phyloP scores from a whole-genome alignment of 495 filamentous ascomycete species.

The Aspergillus sclerotiicarbonarius region DNA sequence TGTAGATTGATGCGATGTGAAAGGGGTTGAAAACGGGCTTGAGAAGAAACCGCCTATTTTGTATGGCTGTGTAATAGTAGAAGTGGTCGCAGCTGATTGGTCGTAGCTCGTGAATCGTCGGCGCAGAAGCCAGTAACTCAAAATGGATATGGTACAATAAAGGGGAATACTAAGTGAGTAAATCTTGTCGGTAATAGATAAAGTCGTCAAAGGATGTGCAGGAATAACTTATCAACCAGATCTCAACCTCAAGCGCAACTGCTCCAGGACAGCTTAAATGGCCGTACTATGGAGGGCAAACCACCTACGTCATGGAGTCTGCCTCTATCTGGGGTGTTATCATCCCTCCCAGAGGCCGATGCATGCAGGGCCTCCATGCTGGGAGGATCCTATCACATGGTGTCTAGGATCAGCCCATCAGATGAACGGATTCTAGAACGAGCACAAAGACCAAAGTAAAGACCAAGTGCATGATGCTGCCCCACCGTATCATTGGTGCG shows the following conservation, averaged over 20 bases:
- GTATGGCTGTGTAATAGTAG: neutral
- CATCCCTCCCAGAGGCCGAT: too few relatives aligned
- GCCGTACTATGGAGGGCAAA: neutral
- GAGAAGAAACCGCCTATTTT: neutral
- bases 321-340: too few relatives aligned
- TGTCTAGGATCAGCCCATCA: neutral
- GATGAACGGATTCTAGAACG: neutral
- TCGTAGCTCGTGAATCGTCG: neutral
- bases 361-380: neutral
- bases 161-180: neutral
- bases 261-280: neutral
- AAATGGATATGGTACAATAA: neutral
- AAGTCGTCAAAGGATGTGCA: neutral
- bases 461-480: too few relatives aligned
- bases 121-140: neutral
- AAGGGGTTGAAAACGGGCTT: neutral
- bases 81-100: neutral
- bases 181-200: neutral
- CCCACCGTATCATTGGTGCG: too few relatives aligned
- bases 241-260: too few relatives aligned
- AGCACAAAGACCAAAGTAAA: too few relatives aligned
- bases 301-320: constrained; percentile 1
- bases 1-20: neutral
- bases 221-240: neutral
- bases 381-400: neutral